phyloP scores from a whole-genome alignment of 441 rosid species.

The Pelargonium citronellum region DNA sequence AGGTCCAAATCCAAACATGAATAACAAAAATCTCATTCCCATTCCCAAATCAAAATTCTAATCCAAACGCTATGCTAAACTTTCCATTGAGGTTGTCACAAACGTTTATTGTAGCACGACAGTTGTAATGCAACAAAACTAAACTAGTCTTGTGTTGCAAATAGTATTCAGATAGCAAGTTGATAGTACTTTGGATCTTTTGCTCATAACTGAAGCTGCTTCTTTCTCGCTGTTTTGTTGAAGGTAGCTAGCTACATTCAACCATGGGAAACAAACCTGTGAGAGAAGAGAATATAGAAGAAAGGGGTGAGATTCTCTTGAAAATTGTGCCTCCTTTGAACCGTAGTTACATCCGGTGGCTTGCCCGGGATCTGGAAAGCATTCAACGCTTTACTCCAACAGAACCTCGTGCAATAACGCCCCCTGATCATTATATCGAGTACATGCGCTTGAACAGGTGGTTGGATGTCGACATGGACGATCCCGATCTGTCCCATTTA shows the following conservation, averaged over 20 bases:
- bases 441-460: slow-evolving; percentile 56
- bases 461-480: slow-evolving; percentile 65
- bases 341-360: slow-evolving; percentile 56
- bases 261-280: slow-evolving; percentile 69
- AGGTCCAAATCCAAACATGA: no score
- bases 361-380: slow-evolving; percentile 64
- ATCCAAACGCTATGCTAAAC: no score
- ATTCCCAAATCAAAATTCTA: no score
- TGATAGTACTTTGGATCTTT: no score
- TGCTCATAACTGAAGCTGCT: no score
- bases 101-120: no score
- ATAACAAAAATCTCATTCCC: no score
- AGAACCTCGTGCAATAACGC: slow-evolving; percentile 44
- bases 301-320: slow-evolving; percentile 43
- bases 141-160: no score
- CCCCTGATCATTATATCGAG: slow-evolving; percentile 65
- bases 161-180: no score
- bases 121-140: no score
- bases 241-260: slow-evolving; percentile 17
- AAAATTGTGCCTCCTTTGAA: slow-evolving; percentile 66
- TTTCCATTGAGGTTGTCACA: no score
- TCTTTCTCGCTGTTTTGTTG: not conserved
- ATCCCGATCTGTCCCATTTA: slow-evolving; percentile 68
- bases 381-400: slow-evolving; percentile 49
- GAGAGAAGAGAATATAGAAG: slow-evolving; percentile 28